Base-by-base conservation (phyloP, 257 asterid species). In the Perilla frutescens region DNA sequence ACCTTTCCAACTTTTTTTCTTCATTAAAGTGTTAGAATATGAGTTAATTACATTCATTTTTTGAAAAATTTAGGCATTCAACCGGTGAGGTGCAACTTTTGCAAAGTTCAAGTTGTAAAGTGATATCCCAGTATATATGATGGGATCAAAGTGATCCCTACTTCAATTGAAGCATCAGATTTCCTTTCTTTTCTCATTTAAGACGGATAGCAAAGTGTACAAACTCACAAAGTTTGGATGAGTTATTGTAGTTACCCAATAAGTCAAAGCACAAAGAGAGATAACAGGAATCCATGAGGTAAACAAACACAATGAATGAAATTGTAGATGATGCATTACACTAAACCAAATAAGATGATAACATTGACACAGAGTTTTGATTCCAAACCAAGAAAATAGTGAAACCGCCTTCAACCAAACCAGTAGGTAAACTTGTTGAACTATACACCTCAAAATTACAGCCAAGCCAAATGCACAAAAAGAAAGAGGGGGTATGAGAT, bases 351-450 rank as follows among this genome's bases (percentile, higher is more conserved):
- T 1, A 20, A 20, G 26, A 20, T 20, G 26, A 20, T 0, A 20
- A 20, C 26, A 20, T 20, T 20, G 49, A 44, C 15, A 8, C n/a
- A 31, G 8, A 43, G 73, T 58, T 64, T 50, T 8, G 45, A 40
- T 71, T 58, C 14, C 58, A 37, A n/a, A 62, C 40, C 72, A 58
- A 26, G 41, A 54, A 62, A 55, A 40, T n/a, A 4, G 41, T 11
- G 41, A 63, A 74, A 62, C 26, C 26, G 26, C 44, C 49, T 53
- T 8, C 37, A 14, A 41, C 49, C 58, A 53, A 47, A 47, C 10
- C 50, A 34, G 73, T 43, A 29, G 55, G 67, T 11, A 13, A 58
- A 58, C 11, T 48, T 48, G 14, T 48, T 57, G 63, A 48, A 68
- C 59, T 6, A 31, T 6, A 5, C 20, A 26, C 12, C 56, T 31